Evolutionary conservation across 2,329 filamentous ascomycete species (phyloP), one percentile per base, ranked within the genome.

Genomic region (Hypoxylon sp.): DNA sequence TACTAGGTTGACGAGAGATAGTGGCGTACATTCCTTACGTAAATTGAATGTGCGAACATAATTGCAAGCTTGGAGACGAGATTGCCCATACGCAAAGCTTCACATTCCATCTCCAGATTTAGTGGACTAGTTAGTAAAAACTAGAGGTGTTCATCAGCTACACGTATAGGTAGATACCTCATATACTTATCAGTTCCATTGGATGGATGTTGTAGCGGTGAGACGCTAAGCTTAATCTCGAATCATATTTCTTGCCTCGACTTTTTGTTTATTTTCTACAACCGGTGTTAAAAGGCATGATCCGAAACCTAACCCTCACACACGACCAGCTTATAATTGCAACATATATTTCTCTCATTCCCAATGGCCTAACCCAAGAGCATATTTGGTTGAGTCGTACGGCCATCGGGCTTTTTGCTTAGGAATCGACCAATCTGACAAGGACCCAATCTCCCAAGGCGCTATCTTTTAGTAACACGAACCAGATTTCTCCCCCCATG

Each of bases 381-480:
- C 17, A 34, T 60, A 32, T 49, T 58, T 56, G 41, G 60, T 60
- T 60, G 49, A 50, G 58, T 60, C 43, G 48, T 60, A 67, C 63
- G 51, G 50, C 9, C 60, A 69, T 69, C 67, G 67, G 63, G 67
- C 63, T 60, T 69, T 64, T 67, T 43, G 67, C 52, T 67, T 32
- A 32, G 41, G 11, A 63, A 69, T 69, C 67, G 67, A 58, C 38
- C 38, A 59, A 66, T 65, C 61, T 50, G 50, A 65, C 43, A 34
- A 68, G 61, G 65, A 62, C 58, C 62, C 32, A 38, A 43, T 48
- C 34, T 57, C 21, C 25, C 19, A 55, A 52, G 30, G 23, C 48
- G 49, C 38, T 43, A 36, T 59, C 46, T 57, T n/a, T 23, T 48
- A 48, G 38, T 36, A 58, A 65, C 30, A 46, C 49, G 41, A 32